A percentile compares a stretch with the other conserved stretches of the same genome.
Conservation (phyloP, 140 eudicot genomes). For the Erigeron philadelphicus region DNA sequence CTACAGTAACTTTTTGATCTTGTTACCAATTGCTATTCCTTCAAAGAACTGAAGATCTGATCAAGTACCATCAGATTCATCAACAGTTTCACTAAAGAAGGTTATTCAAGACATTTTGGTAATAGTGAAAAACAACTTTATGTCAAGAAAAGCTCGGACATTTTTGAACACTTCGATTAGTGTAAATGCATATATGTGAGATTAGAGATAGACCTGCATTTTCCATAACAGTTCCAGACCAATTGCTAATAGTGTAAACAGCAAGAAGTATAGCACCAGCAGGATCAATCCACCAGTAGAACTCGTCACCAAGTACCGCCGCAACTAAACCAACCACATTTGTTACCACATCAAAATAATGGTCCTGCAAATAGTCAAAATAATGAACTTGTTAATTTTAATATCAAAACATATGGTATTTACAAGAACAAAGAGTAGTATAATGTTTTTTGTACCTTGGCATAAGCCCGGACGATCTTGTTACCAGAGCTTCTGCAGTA, state of each 20-base stretch:
- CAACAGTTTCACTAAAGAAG: too few species aligned
- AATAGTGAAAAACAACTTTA: neutral
- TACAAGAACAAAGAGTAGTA: neutral
- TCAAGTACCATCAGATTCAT: neutral
- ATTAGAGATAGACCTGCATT: slow-evolving; percentile 66
- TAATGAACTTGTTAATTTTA: neutral
- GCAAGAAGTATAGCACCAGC: slow-evolving; percentile 86
- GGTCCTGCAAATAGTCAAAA: slow-evolving; percentile 51
- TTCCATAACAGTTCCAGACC: slow-evolving; percentile 91
- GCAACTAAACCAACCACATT: slow-evolving; percentile 86
- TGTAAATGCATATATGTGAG: neutral
- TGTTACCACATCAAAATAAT: slow-evolving; percentile 94
- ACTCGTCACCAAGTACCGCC: slow-evolving; percentile 82
- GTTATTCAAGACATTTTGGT: too few species aligned
- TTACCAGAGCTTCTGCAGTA: slow-evolving; percentile 67
- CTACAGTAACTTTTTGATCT: neutral
- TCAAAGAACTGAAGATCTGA: neutral
- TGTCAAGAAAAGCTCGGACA: neutral
- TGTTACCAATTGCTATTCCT: neutral
- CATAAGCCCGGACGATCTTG: slow-evolving; percentile 86
- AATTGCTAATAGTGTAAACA: slow-evolving; percentile 71
- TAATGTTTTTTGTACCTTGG: slow-evolving; percentile 46
- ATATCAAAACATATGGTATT: neutral
- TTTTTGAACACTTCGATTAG: neutral
- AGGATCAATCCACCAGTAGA: slow-evolving; percentile 98